Base-by-base conservation (phyloP, 2,329 filamentous ascomycete species). In the Celoporthe dispersa region DNA sequence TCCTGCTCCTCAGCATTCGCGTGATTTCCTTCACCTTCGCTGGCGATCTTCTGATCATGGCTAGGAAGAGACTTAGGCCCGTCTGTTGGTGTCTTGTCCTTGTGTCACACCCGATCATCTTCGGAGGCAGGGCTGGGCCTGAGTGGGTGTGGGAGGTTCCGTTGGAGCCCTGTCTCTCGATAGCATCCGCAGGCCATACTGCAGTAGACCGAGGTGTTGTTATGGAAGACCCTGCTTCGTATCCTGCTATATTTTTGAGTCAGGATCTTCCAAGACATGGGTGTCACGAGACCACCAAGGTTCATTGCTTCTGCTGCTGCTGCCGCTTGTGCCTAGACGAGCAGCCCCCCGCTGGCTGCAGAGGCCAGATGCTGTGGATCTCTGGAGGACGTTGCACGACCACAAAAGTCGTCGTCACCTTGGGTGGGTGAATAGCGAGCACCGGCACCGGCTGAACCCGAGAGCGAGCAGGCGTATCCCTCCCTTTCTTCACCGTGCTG, bases 401-500 rank as follows among this genome's bases (percentile, higher is more conserved):
- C 28, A 31, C 37, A 31, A 12, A 5, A 44, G 37, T 22, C 8
- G 41, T 48, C 25, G 37, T 44, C 39, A 48, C 39, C 25, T 22
- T 14, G 16, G 25, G 64, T 39, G 53, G 39, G 55, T 22, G 14
- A 31, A 6, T 48, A 37, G 31, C 28, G 53, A 60, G 55, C 57
- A 67, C 65, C 19, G n/a, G 39, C 64, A 64, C 70, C 70, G 68
- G 70, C 68, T 70, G 67, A 44, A 64, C 60, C 70, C 67, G 70
- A 66, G 63, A 9, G 60, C 31, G 64, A 65, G 67, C 55, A 66
- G 62, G 48, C 39, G 25, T 64, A 60, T 61, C 61, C 67, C 67
- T 62, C 44, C 57, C 25, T 67, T 39, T 11, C 37, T 28, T 31
- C 60, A 9, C 22, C 11, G 11, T 31, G 60, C 9, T 41, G 60